phyloP scores from a whole-genome alignment of 441 rosid species.

The Jatropha multifida region DNA sequence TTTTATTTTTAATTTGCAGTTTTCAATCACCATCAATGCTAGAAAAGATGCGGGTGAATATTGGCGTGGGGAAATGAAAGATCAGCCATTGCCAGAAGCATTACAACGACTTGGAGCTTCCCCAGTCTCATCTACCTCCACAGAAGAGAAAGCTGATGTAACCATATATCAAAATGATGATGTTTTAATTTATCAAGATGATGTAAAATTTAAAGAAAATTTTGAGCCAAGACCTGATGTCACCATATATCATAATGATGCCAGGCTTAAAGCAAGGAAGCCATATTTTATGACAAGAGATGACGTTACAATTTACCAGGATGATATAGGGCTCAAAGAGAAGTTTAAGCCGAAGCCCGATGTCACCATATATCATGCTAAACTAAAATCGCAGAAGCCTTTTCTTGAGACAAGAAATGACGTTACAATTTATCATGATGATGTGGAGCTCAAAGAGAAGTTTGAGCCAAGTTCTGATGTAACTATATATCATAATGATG shows the following conservation, averaged over 20 bases:
- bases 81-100: slow-evolving; percentile 31
- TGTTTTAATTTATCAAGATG: no score
- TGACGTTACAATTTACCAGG: background rate
- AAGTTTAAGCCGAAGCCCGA: no score
- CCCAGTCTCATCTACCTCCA: background rate
- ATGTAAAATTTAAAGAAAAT: background rate
- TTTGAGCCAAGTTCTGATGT: background rate
- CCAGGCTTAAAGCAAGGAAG: background rate
- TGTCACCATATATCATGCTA: no score
- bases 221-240: background rate
- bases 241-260: background rate
- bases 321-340: no score
- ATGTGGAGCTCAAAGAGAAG: no score
- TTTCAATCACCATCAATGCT: slow-evolving; percentile 23
- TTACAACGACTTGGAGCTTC: slow-evolving; percentile 14
- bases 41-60: slow-evolving; percentile 36
- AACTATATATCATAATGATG: background rate
- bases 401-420: no score
- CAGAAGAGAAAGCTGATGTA: slow-evolving; percentile 5
- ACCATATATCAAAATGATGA: background rate
- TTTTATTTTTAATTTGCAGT: slow-evolving; percentile 14
- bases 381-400: no score
- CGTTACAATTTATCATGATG: no score
- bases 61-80: slow-evolving; percentile 30
- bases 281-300: background rate